Conservation (phyloP, 768 basidiomycete species). For the Gautieria morchelliformis region DNA sequence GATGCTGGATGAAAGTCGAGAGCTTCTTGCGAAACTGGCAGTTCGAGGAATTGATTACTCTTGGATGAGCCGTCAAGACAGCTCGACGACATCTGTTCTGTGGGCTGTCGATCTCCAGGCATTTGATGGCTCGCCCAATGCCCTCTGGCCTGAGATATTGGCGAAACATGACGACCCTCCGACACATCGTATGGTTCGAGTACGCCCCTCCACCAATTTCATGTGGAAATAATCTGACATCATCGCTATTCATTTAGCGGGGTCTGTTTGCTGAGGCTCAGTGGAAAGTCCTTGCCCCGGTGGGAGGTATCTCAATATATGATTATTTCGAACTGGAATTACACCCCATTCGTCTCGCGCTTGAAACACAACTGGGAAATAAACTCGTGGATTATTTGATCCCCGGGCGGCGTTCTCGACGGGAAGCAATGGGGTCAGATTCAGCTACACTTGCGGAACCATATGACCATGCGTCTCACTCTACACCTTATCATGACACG, state of each 20-base stretch:
- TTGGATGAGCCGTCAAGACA: slow-evolving; percentile 81
- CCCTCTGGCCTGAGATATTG: slow-evolving; percentile 81
- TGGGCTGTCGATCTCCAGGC: slow-evolving; percentile 70
- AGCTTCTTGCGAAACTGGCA: slow-evolving; percentile 79
- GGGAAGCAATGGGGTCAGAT: neutral
- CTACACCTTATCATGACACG: neutral
- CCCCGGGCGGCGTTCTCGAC: slow-evolving; percentile 40
- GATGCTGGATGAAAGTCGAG: slow-evolving; percentile 68
- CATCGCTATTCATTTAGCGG: slow-evolving; percentile 30
- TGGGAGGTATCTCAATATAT: slow-evolving; percentile 88
- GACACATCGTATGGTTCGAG: slow-evolving; percentile 65
- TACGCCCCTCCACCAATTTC: slow-evolving; percentile 19
- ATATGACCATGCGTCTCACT: neutral
- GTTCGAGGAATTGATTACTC: slow-evolving; percentile 68
- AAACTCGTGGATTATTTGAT: slow-evolving; percentile 86
- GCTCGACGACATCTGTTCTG: slow-evolving; percentile 72
- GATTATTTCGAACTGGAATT: slow-evolving; percentile 72
- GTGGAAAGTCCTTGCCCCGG: slow-evolving; percentile 81
- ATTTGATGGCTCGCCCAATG: slow-evolving; percentile 76
- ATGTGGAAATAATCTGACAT: neutral
- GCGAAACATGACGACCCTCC: slow-evolving; percentile 64
- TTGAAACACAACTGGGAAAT: slow-evolving; percentile 75
- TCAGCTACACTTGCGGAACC: slow-evolving; percentile 7
- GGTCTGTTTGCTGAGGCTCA: slow-evolving; percentile 66
- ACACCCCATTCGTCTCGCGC: slow-evolving; percentile 78